Conservation (phyloP, 2,329 filamentous ascomycete genomes). For the Hymenotorrendiella dingleyae region DNA sequence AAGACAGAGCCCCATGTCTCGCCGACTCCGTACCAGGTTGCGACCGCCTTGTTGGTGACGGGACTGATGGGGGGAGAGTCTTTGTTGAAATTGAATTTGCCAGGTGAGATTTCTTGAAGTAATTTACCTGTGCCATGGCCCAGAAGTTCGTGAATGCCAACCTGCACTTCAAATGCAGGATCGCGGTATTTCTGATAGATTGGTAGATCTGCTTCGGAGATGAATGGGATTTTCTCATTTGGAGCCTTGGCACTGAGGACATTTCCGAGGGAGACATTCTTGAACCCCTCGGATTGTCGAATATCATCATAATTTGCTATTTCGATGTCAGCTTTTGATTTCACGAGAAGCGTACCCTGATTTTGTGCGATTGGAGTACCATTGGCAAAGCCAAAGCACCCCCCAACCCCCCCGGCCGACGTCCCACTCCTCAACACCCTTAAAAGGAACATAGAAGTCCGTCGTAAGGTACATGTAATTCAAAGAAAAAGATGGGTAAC, state of each 20-base stretch:
- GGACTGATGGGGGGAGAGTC: conserved; percentile 77
- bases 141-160: conserved; percentile 84
- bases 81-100: conserved; percentile 82
- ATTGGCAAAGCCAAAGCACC: no score
- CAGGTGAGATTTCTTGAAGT: conserved; percentile 78
- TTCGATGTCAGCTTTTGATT: conserved; percentile 20
- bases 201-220: conserved; percentile 69
- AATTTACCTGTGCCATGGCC: conserved; percentile 93
- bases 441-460: no score
- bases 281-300: conserved; percentile 79
- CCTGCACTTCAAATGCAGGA: conserved; percentile 84
- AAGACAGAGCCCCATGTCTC: conserved; percentile 95
- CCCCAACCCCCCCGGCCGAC: no score
- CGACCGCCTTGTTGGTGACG: conserved; percentile 68
- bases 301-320: conserved; percentile 67
- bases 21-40: conserved; percentile 87
- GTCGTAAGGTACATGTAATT: no score
- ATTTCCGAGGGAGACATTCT: conserved; percentile 90
- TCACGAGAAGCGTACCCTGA: background rate
- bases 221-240: conserved; percentile 88
- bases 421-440: background rate
- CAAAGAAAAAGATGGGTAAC: conserved; percentile 22
- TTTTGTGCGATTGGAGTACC: no score
- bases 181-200: conserved; percentile 81
- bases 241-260: conserved; percentile 86